Conservation (phyloP, 2,329 filamentous ascomycete species). For the Aspergillus hiratsukae region DNA sequence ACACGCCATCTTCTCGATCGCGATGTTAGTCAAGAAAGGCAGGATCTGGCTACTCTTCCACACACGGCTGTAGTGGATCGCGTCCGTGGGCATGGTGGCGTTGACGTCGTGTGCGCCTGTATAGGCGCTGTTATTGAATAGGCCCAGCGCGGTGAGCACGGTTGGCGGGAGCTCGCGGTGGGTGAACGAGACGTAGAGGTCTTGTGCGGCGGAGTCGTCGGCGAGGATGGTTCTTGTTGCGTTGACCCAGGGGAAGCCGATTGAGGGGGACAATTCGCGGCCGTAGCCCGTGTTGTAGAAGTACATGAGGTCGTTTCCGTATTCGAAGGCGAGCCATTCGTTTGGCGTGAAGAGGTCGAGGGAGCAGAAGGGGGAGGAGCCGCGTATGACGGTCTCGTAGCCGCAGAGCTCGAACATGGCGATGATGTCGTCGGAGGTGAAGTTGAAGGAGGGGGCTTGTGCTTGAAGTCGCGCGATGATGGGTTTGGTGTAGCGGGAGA, state of each 20-base stretch:
- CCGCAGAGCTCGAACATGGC: conserved; percentile 64
- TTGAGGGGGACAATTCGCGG: conserved; percentile 51
- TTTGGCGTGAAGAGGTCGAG: conserved; percentile 55
- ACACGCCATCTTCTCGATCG: conserved; percentile 62
- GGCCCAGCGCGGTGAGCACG: conserved; percentile 61
- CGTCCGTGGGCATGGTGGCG: conserved; percentile 59
- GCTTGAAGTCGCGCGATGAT: conserved; percentile 56
- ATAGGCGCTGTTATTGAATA: conserved; percentile 64
- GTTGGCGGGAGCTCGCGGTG: conserved; percentile 65
- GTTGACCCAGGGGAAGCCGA: conserved; percentile 65
- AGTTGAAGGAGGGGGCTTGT: conserved; percentile 56
- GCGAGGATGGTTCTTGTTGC: conserved; percentile 53
- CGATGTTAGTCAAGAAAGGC: conserved; percentile 63
- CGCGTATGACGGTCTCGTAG: conserved; percentile 61
- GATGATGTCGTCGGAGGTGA: conserved; percentile 59
- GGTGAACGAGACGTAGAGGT: conserved; percentile 65
- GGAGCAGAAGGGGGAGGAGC: conserved; percentile 59
- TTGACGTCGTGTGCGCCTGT: conserved; percentile 52
- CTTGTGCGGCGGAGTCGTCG: conserved; percentile 43
- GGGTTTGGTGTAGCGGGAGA: conserved; percentile 51
- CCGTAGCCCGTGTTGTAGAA: conserved; percentile 65
- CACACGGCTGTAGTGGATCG: conserved; percentile 58
- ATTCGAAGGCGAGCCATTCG: conserved; percentile 65
- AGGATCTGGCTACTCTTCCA: conserved; percentile 62
- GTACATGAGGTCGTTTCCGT: conserved; percentile 60